Conservation (phyloP, 331 rosid species). For the Ulmus americana region DNA sequence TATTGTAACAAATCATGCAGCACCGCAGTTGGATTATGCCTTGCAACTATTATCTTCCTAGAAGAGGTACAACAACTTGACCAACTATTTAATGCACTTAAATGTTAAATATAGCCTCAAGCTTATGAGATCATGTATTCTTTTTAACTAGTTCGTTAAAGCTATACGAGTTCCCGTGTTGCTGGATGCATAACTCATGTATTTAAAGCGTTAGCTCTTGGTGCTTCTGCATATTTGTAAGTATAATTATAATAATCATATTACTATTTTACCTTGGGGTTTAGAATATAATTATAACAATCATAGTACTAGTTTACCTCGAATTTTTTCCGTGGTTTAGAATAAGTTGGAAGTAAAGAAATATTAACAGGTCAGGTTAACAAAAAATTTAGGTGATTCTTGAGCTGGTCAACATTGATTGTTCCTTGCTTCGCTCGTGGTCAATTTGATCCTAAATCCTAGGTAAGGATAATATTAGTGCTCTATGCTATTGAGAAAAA, state of each 20-base stretch:
- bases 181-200: slow-evolving; percentile 43
- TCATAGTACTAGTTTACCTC: no score
- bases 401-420: no score
- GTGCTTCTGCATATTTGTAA: slow-evolving; percentile 45
- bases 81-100: background rate
- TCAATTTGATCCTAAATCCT: no score
- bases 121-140: background rate
- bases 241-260: background rate
- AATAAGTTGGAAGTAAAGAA: no score
- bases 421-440: no score
- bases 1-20: slow-evolving; percentile 47
- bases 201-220: slow-evolving; percentile 48
- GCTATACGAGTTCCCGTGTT: slow-evolving; percentile 47
- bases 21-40: slow-evolving; percentile 47
- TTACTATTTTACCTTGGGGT: no score
- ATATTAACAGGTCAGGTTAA: no score
- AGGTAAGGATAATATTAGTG: no score
- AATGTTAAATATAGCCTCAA: background rate
- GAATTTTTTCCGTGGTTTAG: no score
- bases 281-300: no score
- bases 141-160: slow-evolving; percentile 33
- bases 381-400: no score
- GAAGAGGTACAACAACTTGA: slow-evolving; percentile 34
- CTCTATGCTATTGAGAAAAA: no score
- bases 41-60: slow-evolving; percentile 38